Evolutionary conservation across 495 filamentous ascomycete genomes (phyloP), one percentile per base, ranked within the genome.

Genomic region (Penicillium arizonense): DNA sequence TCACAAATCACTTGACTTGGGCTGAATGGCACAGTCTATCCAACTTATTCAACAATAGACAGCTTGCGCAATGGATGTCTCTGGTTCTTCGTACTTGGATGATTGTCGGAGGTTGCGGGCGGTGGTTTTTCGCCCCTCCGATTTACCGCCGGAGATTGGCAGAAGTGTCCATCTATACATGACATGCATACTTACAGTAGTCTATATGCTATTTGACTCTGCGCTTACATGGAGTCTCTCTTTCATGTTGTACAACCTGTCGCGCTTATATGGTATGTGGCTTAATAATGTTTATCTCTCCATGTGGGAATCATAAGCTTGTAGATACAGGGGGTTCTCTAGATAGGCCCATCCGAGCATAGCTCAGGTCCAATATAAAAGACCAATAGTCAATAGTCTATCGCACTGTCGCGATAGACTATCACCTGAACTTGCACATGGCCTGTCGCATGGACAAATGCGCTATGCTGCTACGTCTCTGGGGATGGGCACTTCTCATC

Each of bases 101-200:
- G 21, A 33, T 24, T 13, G 33, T 28, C 40, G 44, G 39, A 47
- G 44, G 41, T 36, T 45, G 52, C 49, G 48, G 61, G 58, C 53
- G 52, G 58, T 53, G 55, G 57, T 61, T 64, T 65, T 65, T 61
- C 59, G 55, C 56, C 41, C 42, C 3, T 44, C 55, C 56, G 62
- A 59, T 51, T 64, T 59, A 59, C 62, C 62, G 61, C 61, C 61
- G 58, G 52, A 57, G 53, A 49, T 32, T 23, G 44, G 43, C 43
- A 45, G 43, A 47, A 48, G 37, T 30, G 24, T 45, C 43, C 28
- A 24, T 4, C 23, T 24, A 24, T 24, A 24, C 23, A 6, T 24
- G 23, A 24, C 23, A 6, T 24, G 23, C 23, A 24, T 4, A 24
- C 23, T 24, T 24, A 24, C 18, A 18, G 18, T 18, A 18, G 18